Conservation (phyloP, 1,284 basidiomycete species). For the Kalmanozyma brasiliensis region DNA sequence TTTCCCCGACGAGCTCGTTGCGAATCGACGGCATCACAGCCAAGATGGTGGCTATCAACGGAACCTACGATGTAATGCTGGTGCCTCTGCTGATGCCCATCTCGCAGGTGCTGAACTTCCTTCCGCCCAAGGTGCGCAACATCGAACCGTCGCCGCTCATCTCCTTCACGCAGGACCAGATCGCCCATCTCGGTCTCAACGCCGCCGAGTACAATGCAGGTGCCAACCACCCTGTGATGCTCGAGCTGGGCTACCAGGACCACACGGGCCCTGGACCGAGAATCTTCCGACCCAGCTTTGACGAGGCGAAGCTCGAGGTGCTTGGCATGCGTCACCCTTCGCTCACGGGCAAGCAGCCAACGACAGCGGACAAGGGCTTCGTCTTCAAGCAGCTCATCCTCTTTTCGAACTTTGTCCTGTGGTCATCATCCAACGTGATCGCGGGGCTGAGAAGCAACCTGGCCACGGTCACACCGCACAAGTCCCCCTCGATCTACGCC, state of each 20-base stretch:
- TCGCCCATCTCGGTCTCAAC: conserved; percentile 24
- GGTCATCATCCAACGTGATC: conserved; percentile 32
- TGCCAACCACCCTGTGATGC: conserved; percentile 40
- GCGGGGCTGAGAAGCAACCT: conserved; percentile 38
- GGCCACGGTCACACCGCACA: conserved; percentile 27
- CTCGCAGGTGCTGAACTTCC: conserved; percentile 37
- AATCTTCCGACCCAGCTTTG: conserved; percentile 39
- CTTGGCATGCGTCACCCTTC: conserved; percentile 42
- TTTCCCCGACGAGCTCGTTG: no score
- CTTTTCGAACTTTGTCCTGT: conserved; percentile 32
- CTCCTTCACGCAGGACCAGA: conserved; percentile 32
- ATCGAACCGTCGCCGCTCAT: conserved; percentile 43
- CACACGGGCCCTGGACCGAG: conserved; percentile 43
- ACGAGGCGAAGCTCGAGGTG: conserved; percentile 50
- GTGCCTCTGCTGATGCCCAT: conserved; percentile 41
- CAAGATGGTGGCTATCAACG: conserved; percentile 46
- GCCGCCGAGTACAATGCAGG: conserved; percentile 22
- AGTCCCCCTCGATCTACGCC: conserved; percentile 34
- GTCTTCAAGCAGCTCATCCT: conserved; percentile 46
- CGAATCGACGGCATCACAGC: not conserved
- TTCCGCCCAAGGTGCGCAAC: conserved; percentile 39
- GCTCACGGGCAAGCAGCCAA: conserved; percentile 23
- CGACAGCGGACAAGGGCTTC: conserved; percentile 33
- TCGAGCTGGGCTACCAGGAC: conserved; percentile 48
- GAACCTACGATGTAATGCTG: conserved; percentile 51